Evolutionary conservation across 2,329 filamentous ascomycete species (phyloP).

Genomic region (Aspergillus hiratsukae): DNA sequence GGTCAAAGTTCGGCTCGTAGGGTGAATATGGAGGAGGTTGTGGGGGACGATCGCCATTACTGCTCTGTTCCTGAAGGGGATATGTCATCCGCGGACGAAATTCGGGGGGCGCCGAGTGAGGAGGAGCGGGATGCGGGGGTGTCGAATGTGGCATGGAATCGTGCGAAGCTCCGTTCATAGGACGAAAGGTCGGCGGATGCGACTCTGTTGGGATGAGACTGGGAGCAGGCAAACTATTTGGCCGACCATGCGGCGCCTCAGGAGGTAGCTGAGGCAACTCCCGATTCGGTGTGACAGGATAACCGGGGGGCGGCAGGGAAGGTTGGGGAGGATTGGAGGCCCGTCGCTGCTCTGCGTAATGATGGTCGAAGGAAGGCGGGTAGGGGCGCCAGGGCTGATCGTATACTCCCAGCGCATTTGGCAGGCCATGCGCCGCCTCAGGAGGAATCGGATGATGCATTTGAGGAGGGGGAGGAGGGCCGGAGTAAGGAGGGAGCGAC

Average conservation of each 20-base stretch:
- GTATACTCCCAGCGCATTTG: constrained; percentile 25
- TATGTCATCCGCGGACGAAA: constrained; percentile 31
- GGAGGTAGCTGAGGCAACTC: constrained; percentile 32
- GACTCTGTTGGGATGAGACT: constrained; percentile 25
- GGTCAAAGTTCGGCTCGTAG: constrained; percentile 30
- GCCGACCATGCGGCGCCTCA: constrained; percentile 30
- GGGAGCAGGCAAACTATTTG: constrained; percentile 27
- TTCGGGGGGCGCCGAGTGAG: constrained; percentile 26
- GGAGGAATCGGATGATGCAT: constrained; percentile 29
- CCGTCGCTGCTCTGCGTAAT: constrained; percentile 27
- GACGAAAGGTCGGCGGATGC: constrained; percentile 24
- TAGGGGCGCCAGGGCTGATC: constrained; percentile 31
- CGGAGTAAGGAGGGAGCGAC: constrained; percentile 18
- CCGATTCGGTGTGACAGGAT: constrained; percentile 28
- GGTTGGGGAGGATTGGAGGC: constrained; percentile 24
- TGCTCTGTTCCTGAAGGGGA: constrained; percentile 25
- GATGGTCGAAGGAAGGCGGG: constrained; percentile 26
- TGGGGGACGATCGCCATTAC: constrained; percentile 28
- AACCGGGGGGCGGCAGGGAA: constrained; percentile 24
- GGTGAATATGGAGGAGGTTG: constrained; percentile 20
- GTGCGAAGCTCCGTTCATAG: constrained; percentile 32
- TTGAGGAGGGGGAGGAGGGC: constrained; percentile 16
- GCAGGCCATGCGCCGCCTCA: constrained; percentile 25
- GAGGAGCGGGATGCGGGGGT: constrained; percentile 18
- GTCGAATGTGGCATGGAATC: constrained; percentile 29